phyloP scores from a whole-genome alignment of 2,329 filamentous ascomycete genomes.

The Talaromyces sp. region DNA sequence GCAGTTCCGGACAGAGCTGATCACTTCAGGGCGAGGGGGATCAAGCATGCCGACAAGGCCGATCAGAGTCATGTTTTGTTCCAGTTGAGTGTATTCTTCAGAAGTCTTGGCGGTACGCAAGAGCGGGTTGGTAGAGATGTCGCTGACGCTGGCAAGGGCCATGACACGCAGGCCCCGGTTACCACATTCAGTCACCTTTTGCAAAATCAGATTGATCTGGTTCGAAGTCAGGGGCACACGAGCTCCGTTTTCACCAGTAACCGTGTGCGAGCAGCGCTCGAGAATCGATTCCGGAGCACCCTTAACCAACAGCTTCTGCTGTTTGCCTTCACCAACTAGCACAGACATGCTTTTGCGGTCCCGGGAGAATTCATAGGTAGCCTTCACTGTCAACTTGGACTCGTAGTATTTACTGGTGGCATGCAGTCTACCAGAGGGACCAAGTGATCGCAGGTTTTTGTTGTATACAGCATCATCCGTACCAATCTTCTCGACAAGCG shows the following conservation, averaged over 20 bases:
- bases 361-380: constrained; percentile 93
- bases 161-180: constrained; percentile 92
- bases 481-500: constrained; percentile 89
- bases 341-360: constrained; percentile 99
- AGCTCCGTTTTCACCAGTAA: constrained; percentile 74
- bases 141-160: constrained; percentile 78
- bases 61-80: constrained; percentile 90
- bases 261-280: constrained; percentile 78
- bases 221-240: constrained; percentile 66
- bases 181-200: constrained; percentile 83
- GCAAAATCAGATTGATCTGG: constrained; percentile 64
- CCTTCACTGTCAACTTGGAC: constrained; percentile 64
- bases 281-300: constrained; percentile 92
- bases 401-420: constrained; percentile 82
- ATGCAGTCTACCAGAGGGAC: constrained; percentile 62
- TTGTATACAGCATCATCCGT: constrained; percentile 64
- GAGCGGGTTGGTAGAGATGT: constrained; percentile 65
- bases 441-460: constrained; percentile 42
- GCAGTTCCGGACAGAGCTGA: constrained; percentile 79
- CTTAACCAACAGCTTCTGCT: constrained; percentile 86
- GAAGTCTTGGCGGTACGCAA: constrained; percentile 72
- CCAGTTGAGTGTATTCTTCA: constrained; percentile 75
- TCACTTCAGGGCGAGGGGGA: constrained; percentile 88
- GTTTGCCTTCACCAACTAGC: constrained; percentile 63
- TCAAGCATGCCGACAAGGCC: constrained; percentile 96